Evolutionary conservation across 257 asterid genomes (phyloP).

Genomic region (Nicotiana noctiflora): DNA sequence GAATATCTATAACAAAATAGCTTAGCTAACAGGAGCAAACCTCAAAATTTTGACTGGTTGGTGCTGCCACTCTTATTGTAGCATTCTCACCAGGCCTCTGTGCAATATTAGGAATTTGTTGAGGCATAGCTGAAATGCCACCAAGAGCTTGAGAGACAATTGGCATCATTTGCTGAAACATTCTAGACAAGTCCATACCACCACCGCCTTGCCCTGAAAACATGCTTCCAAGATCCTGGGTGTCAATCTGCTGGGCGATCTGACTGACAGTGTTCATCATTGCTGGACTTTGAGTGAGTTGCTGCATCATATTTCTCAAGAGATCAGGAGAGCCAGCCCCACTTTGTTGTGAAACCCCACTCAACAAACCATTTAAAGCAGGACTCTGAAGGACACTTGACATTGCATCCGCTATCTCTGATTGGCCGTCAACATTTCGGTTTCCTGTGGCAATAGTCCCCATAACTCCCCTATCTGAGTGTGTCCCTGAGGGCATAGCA

Average conservation of each 20-base stretch:
- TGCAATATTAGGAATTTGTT: conserved; percentile 22
- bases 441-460: conserved; percentile 24
- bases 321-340: conserved; percentile 89
- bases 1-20: not conserved
- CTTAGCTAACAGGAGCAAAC: conserved; percentile 28
- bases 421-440: conserved; percentile 29
- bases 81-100: conserved; percentile 20
- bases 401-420: conserved; percentile 60
- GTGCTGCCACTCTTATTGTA: conserved; percentile 22
- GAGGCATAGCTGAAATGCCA: conserved; percentile 45
- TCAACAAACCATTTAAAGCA: conserved; percentile 58
- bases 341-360: conserved; percentile 87
- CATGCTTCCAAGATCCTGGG: conserved; percentile 71
- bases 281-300: conserved; percentile 75
- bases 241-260: conserved; percentile 84
- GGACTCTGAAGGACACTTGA: conserved; percentile 72
- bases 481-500: conserved; percentile 27
- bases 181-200: conserved; percentile 76
- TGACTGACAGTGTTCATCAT: conserved; percentile 82
- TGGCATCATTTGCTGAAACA: conserved; percentile 99
- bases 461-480: conserved; percentile 20
- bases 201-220: conserved; percentile 47
- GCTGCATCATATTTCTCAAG: conserved; percentile 75
- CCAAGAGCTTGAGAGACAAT: conserved; percentile 85
- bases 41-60: conserved; percentile 35